Percentiles rank a stretch among this genome's conserved stretches.
phyloP scores from a whole-genome alignment of 805 yeast species.

The Yarrowia alimentaria region DNA sequence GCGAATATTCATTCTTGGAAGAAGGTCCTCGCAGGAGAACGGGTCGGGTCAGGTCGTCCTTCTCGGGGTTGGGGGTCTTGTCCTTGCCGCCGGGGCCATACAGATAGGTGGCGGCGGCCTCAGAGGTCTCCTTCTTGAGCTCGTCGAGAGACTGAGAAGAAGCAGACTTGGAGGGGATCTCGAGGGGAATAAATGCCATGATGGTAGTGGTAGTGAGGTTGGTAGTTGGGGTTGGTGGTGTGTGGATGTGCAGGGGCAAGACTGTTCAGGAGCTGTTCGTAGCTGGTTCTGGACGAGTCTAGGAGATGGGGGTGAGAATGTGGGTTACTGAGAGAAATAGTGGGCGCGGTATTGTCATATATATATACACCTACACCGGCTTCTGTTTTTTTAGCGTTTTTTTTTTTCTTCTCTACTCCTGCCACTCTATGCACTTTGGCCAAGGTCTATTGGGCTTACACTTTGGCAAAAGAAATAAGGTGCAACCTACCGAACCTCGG shows the following conservation, averaged over 20 bases:
- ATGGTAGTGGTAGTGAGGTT: not conserved
- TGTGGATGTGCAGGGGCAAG: not conserved
- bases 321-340: not conserved
- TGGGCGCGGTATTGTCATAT: not conserved
- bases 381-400: not conserved
- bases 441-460: no score
- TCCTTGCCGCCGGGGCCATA: slow-evolving; percentile 28
- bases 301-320: no score
- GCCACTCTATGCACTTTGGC: slow-evolving; percentile 4
- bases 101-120: slow-evolving; percentile 22
- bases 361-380: slow-evolving; percentile 4
- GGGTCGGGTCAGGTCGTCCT: slow-evolving; percentile 22
- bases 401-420: not conserved
- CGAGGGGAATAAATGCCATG: slow-evolving; percentile 26
- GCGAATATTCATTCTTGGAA: slow-evolving; percentile 22
- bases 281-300: no score
- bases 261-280: slow-evolving; percentile 19
- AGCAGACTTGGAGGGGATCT: slow-evolving; percentile 27
- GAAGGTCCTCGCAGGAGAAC: slow-evolving; percentile 28
- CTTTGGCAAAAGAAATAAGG: slow-evolving; percentile 2
- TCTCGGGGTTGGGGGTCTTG: slow-evolving; percentile 26
- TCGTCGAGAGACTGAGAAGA: slow-evolving; percentile 27
- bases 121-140: slow-evolving; percentile 18
- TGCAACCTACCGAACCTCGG: slow-evolving; percentile 28
- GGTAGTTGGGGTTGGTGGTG: not conserved